Conservation (phyloP, 768 basidiomycete genomes). For the Pleurotus giganteus region DNA sequence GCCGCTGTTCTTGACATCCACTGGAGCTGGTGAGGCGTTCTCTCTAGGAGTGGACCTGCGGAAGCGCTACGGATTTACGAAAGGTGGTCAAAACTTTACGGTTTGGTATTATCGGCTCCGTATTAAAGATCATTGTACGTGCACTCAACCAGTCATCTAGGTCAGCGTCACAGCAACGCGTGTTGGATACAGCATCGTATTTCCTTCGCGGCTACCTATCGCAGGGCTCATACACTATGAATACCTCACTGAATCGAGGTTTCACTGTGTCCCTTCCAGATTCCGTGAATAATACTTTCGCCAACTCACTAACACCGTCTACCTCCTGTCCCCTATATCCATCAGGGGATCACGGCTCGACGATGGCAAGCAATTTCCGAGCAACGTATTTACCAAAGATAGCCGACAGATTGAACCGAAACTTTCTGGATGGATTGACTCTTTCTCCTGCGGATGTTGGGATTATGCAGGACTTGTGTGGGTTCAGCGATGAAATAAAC, state of each 20-base stretch:
- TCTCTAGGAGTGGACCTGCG: slow-evolving; percentile 36
- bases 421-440: slow-evolving; percentile 31
- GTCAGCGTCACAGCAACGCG: slow-evolving; percentile 40
- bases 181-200: slow-evolving; percentile 37
- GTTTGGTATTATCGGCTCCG: slow-evolving; percentile 29
- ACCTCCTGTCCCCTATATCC: slow-evolving; percentile 34
- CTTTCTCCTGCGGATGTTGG: slow-evolving; percentile 34
- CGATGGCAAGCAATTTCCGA: slow-evolving; percentile 26
- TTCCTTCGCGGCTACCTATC: slow-evolving; percentile 41
- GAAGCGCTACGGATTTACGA: slow-evolving; percentile 37
- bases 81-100: slow-evolving; percentile 38
- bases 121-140: not conserved
- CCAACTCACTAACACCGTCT: slow-evolving; percentile 41
- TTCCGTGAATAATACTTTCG: slow-evolving; percentile 39
- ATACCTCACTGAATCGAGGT: slow-evolving; percentile 29
- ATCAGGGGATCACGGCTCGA: slow-evolving; percentile 26
- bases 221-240: slow-evolving; percentile 35
- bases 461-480: slow-evolving; percentile 43
- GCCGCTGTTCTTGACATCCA: slow-evolving; percentile 36
- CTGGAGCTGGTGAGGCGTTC: slow-evolving; percentile 39
- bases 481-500: slow-evolving; percentile 34
- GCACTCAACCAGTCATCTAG: slow-evolving; percentile 18
- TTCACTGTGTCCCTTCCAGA: slow-evolving; percentile 35
- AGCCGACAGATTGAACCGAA: slow-evolving; percentile 31
- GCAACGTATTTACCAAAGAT: slow-evolving; percentile 30